Evolutionary conservation across 768 basidiomycete species (phyloP), one percentile per base, ranked within the genome.

Genomic region (Pleurotus eryngii): DNA sequence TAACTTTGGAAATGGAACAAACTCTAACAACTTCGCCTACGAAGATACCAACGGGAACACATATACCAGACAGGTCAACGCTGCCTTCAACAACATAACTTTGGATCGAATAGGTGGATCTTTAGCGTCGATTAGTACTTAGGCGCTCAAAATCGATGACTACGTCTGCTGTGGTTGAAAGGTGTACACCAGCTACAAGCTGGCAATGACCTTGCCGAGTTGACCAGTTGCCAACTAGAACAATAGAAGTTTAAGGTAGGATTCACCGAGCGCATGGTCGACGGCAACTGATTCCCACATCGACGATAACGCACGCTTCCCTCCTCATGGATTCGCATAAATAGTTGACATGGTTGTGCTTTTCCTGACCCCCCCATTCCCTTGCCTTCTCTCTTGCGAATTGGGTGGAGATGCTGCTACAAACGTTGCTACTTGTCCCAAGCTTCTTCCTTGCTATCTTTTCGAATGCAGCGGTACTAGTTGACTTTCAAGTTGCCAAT

Each of bases 401-500:
- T 3, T 42, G 15, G 14, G n/a, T 18, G 37, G 11, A 42, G 51
- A 54, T 54, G 51, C 39, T 40, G 9, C n/a, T 42, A 6, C 39
- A 54, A 26, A 22, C 37, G 2, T 40, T 39, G 63, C 43, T 45
- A 15, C 18, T 39, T 8, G 27, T 47, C 35, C 26, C 24, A 45
- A 49, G 37, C 17, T 27, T 26, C n/a, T 30, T 20, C 22, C 26
- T 46, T 18, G 12, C 17, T 8, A 18, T 26, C 9, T 30, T 54
- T 15, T 42, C 51, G 15, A 42, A 72, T 61, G 67, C 81, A 72
- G 64, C 76, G 72, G 75, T 84, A 72, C 68, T 90, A 2, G 74
- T 76, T 59, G 75, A 74, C 65, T 91, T 91, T 65, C 88, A 90
- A 67, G 87, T 91, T 51, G 76, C 84, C 12, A 83, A 90, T 60